Evolutionary conservation across 108 stramenopile species (phyloP).

Genomic region (Cyclostephanos tholiformis): DNA sequence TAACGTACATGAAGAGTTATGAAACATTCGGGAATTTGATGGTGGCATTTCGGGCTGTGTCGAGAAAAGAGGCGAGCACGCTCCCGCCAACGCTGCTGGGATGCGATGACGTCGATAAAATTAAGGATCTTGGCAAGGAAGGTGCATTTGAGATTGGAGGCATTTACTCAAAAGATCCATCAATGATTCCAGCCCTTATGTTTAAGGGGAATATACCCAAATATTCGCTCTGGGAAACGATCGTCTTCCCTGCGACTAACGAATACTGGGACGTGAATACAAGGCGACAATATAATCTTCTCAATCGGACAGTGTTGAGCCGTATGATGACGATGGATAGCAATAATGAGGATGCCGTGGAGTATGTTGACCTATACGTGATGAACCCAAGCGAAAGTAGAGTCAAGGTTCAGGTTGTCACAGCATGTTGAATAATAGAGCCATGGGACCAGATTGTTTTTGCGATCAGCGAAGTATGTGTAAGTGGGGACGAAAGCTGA

Average conservation of each 20-base stretch:
- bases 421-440: conserved; percentile 4
- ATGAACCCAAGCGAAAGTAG: background rate
- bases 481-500: no score
- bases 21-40: conserved; percentile 17
- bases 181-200: conserved; percentile 4
- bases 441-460: no score
- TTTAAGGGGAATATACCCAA: conserved; percentile 1
- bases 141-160: background rate
- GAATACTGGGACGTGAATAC: conserved; percentile 6
- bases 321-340: background rate
- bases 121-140: background rate
- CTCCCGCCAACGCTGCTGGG: conserved; percentile 2
- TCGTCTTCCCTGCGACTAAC: conserved; percentile 7
- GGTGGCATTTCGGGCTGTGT: conserved; percentile 24
- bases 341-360: background rate
- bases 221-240: conserved; percentile 24
- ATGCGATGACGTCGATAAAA: conserved; percentile 20
- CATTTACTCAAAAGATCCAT: background rate
- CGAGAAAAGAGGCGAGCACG: background rate
- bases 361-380: conserved; percentile 28
- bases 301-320: conserved; percentile 21
- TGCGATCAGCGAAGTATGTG: no score
- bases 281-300: background rate
- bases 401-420: conserved; percentile 9
- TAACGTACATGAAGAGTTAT: conserved; percentile 32